Percentiles rank a stretch among this genome's conserved stretches.
These are phyloP conservation scores for Starmera stellimalicola DNA, from an alignment of 1,139 yeast genomes.

Conservation along the genomic window DNA sequence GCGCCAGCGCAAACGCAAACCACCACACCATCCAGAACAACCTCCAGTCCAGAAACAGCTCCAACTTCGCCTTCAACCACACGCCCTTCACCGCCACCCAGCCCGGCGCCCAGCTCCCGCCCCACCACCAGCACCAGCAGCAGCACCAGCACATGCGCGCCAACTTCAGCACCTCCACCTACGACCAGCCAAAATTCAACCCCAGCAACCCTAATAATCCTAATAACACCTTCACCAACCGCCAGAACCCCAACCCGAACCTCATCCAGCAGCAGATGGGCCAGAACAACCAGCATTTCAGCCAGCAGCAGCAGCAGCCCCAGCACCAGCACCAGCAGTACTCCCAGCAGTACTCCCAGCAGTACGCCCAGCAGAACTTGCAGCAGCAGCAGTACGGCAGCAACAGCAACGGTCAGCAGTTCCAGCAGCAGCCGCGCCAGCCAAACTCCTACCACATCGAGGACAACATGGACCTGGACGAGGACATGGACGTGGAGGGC, in stretches of 20 bases:
- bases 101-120: neutral
- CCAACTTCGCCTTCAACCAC: neutral
- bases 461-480: constrained; percentile 24
- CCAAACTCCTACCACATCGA: constrained; percentile 15
- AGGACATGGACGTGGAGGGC: constrained; percentile 34
- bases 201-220: constrained; percentile 3
- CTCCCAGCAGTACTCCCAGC: constrained; percentile 3
- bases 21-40: neutral
- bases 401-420: constrained; percentile 1
- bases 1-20: constrained; percentile 15
- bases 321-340: constrained; percentile 16
- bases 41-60: neutral
- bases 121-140: constrained; percentile 2
- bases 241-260: constrained; percentile 3
- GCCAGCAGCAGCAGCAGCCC: constrained; percentile 7
- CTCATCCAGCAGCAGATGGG: constrained; percentile 4
- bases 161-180: constrained; percentile 2
- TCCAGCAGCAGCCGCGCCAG: neutral
- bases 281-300: constrained; percentile 2
- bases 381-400: constrained; percentile 6
- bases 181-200: constrained; percentile 3
- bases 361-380: constrained; percentile 1
- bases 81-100: neutral
- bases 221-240: constrained; percentile 11
- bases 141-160: constrained; percentile 5